Evolutionary conservation across 495 filamentous ascomycete genomes (phyloP), one percentile per base, ranked within the genome.

Genomic region (Neurospora africana): DNA sequence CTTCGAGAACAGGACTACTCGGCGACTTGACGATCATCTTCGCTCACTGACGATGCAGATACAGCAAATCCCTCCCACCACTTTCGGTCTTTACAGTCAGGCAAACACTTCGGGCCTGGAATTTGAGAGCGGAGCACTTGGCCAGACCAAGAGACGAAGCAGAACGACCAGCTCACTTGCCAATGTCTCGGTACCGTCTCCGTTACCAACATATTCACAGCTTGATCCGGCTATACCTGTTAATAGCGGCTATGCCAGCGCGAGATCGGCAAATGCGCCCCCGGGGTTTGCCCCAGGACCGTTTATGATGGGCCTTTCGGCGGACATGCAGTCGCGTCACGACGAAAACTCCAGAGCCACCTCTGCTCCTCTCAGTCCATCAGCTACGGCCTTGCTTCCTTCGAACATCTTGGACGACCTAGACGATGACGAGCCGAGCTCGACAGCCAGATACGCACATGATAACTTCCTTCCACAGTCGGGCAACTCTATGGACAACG

Each of bases 311-410:
- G 84, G 84, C 61, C 75, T 84, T 65, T 82, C 78, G 21, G 75
- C 80, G 35, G 84, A 86, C 68, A 68, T 74, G 71, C 74, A 71
- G 17, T 44, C 41, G 41, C 76, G 76, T 38, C 78, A 82, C 41
- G 84, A 83, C 19, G 86, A 87, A 30, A 81, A 81, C 10, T 79
- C 80, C 70, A 79, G 81, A 41, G 77, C 78, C 37, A 81, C 89
- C 53, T 86, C 85, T 69, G 88, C 89, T 23, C 91, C 92, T 38
- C 91, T 95, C 80, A 95, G 92, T 75, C 93, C 93, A 35, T 91
- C 91, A 15, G 93, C 93, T 10, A 88, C 92, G 68, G 85, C 90
- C 30, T 83, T 95, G 35, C 82, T 97, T 33, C 93, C 93, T 30
- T 93, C 92, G 1, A 91, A 92, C 74, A 88, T 97, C 70, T 89